A percentile compares a stretch with the other conserved stretches of the same genome.
Evolutionary conservation across 257 asterid genomes (phyloP).

Genomic region (Solanum piurae): DNA sequence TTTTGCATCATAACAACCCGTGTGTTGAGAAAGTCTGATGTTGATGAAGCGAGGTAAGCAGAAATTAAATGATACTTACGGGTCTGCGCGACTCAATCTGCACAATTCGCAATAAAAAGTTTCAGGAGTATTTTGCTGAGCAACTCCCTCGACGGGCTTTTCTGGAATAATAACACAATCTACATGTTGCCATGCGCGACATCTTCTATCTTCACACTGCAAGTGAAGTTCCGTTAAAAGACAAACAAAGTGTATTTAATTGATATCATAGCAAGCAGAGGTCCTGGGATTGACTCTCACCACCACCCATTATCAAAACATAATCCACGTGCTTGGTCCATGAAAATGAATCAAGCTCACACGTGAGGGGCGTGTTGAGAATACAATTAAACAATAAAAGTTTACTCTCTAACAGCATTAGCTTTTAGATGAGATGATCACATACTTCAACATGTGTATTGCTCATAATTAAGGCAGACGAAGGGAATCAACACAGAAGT

Average conservation of each 20-base stretch:
- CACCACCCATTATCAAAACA: neutral
- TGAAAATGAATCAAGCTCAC: neutral
- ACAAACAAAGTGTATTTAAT: neutral
- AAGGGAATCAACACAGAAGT: neutral
- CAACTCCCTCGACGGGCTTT: slow-evolving; percentile 52
- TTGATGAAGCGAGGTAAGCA: neutral
- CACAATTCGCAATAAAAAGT: slow-evolving; percentile 80
- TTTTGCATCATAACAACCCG: neutral
- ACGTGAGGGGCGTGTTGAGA: neutral
- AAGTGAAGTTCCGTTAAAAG: neutral
- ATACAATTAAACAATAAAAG: neutral
- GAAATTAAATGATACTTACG: slow-evolving; percentile 47
- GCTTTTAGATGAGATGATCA: neutral
- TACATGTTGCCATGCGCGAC: slow-evolving; percentile 87
- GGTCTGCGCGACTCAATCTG: slow-evolving; percentile 79
- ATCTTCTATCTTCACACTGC: slow-evolving; percentile 89
- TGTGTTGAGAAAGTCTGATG: neutral
- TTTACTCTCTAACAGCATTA: neutral
- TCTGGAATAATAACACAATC: slow-evolving; percentile 79
- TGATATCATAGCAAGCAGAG: neutral
- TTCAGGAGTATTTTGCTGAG: slow-evolving; percentile 47
- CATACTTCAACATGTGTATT: neutral
- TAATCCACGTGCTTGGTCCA: neutral
- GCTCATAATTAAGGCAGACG: neutral
- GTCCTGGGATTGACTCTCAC: neutral